A percentile compares a stretch with the other conserved stretches of the same genome.
Conservation (phyloP, 208 protist species). For the Acanthamoeba lenticulata region DNA sequence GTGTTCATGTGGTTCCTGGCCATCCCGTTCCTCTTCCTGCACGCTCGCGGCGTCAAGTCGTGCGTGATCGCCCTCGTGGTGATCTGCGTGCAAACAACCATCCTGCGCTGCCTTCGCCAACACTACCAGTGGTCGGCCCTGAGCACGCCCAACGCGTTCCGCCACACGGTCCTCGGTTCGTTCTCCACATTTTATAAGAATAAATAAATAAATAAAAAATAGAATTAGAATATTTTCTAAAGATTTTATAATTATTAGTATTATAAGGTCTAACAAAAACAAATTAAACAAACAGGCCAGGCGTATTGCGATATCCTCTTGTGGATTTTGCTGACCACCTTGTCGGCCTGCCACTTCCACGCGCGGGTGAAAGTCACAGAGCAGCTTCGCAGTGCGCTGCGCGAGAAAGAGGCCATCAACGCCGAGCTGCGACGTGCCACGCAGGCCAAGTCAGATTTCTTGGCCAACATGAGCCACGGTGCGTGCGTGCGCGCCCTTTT, state of each 20-base stretch:
- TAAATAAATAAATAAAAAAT: no score
- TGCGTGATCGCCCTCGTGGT: not conserved
- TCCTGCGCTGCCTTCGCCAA: not conserved
- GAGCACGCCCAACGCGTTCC: not conserved
- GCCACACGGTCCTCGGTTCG: not conserved
- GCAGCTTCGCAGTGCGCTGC: not conserved
- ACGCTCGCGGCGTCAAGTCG: not conserved
- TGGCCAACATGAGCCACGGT: conserved; percentile 46
- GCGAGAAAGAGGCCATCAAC: conserved; percentile 5
- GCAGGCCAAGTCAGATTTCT: conserved; percentile 15
- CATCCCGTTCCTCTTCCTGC: not conserved
- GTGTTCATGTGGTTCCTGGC: not conserved
- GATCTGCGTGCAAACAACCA: not conserved
- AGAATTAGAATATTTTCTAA: no score
- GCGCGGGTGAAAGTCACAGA: not conserved
- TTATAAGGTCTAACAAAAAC: no score
- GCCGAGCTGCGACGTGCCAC: not conserved
- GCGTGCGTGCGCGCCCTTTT: no score
- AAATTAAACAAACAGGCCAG: no score
- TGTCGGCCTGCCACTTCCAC: not conserved
- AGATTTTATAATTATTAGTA: no score
- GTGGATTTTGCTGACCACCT: not conserved
- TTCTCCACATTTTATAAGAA: no score
- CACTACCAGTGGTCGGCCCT: not conserved
- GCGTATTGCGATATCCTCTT: not conserved